Evolutionary conservation across 192 early-diverging fungal species (phyloP).

Genomic region (Chytriomyces hyalinus): DNA sequence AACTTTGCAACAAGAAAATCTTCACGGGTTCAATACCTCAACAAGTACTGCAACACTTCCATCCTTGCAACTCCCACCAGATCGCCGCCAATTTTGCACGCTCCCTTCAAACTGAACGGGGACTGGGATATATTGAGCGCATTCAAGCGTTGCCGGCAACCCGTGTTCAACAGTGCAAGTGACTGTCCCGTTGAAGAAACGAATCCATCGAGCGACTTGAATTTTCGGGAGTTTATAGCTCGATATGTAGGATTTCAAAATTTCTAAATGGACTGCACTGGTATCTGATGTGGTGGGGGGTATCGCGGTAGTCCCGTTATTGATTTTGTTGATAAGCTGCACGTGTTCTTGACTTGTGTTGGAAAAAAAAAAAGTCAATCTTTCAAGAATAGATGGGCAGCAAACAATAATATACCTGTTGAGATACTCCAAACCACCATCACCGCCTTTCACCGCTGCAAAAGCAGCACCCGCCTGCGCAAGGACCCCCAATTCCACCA

Average conservation of each 20-base stretch:
- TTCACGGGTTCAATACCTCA: neutral
- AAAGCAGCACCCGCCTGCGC: too few species aligned
- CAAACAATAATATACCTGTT: neutral
- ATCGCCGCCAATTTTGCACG: neutral
- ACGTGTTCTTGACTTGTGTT: neutral
- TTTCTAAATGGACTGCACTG: neutral
- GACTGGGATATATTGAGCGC: constrained; percentile 17
- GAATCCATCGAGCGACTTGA: neutral
- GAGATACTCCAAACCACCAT: too few species aligned
- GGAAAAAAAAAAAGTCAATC: neutral
- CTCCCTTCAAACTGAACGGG: constrained; percentile 21
- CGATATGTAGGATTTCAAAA: neutral
- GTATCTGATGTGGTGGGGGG: neutral
- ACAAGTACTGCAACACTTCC: neutral
- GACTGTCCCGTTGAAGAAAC: constrained; percentile 9
- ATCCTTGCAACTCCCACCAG: neutral
- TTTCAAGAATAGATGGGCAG: neutral
- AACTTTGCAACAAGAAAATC: neutral
- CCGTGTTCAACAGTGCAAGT: neutral
- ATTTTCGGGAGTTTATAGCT: neutral
- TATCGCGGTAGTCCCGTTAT: neutral
- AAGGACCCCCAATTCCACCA: neutral
- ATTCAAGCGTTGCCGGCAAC: neutral
- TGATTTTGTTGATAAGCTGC: neutral
- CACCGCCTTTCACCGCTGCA: too few species aligned